A percentile compares a stretch with the other conserved stretches of the same genome.
These are phyloP conservation scores for Ormosia emarginata DNA, from an alignment of 306 rosid genomes.

Conservation along the genomic window DNA sequence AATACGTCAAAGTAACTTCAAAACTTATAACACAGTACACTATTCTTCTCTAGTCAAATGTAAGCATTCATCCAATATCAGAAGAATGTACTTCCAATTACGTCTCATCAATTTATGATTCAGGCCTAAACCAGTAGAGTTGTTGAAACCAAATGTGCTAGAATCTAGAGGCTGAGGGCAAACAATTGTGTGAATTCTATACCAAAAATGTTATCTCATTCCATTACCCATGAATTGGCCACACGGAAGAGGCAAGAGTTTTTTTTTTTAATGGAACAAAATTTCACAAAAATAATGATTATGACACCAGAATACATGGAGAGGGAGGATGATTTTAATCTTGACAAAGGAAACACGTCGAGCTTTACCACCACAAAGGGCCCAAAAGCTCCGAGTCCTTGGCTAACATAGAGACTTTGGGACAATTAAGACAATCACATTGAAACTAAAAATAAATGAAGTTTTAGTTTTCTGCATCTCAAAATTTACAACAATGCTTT, in stretches of 20 bases:
- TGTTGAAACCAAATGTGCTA: background rate
- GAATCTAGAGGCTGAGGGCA: background rate
- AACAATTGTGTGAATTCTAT: background rate
- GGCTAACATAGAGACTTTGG: background rate
- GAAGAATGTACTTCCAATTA: background rate
- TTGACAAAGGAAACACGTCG: background rate
- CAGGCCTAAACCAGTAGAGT: background rate
- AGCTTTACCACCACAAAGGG: background rate
- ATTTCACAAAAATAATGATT: background rate
- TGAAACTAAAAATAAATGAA: background rate
- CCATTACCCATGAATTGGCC: background rate
- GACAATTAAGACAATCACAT: background rate
- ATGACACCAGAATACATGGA: background rate
- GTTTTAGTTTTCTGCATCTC: conserved; percentile 22
- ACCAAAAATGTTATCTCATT: background rate
- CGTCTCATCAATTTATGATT: background rate
- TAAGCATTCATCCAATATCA: background rate
- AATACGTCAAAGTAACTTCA: background rate
- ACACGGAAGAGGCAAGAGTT: no score
- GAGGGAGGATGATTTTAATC: background rate
- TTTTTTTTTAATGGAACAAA: background rate
- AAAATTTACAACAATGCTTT: conserved; percentile 30
- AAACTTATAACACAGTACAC: background rate
- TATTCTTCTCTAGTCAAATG: background rate
- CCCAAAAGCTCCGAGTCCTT: background rate